These are phyloP conservation scores for Cubamyces lactineus DNA, from an alignment of 768 basidiomycete species.

Conservation along the genomic window DNA sequence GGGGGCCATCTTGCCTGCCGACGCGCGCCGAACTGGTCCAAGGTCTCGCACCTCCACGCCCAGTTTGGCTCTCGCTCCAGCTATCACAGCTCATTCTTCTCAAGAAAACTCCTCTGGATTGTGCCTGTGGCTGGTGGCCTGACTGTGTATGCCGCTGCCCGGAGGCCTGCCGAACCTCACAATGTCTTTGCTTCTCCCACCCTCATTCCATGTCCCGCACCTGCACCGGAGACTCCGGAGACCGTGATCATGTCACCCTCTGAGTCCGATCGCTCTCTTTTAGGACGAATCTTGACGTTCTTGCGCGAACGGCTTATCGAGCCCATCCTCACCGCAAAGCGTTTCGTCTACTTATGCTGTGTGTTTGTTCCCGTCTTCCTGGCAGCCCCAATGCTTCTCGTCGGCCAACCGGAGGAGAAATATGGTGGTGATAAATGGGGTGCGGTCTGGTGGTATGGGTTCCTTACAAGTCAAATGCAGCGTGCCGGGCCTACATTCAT, in stretches of 20 bases:
- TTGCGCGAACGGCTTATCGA: slow-evolving; percentile 73
- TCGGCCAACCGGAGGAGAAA: slow-evolving; percentile 56
- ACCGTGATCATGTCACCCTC: slow-evolving; percentile 66
- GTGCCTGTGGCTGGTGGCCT: slow-evolving; percentile 61
- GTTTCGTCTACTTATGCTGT: slow-evolving; percentile 81
- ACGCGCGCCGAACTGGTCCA: slow-evolving; percentile 34
- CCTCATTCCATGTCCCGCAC: slow-evolving; percentile 47
- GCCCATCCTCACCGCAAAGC: slow-evolving; percentile 77
- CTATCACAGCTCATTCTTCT: slow-evolving; percentile 32
- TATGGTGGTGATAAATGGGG: slow-evolving; percentile 85
- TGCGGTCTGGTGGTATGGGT: slow-evolving; percentile 96
- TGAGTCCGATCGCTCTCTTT: slow-evolving; percentile 54
- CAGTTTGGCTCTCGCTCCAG: slow-evolving; percentile 42
- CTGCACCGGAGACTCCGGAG: slow-evolving; percentile 26
- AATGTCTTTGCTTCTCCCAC: slow-evolving; percentile 54
- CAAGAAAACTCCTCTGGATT: slow-evolving; percentile 50
- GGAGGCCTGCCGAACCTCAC: slow-evolving; percentile 41
- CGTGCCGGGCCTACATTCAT: slow-evolving; percentile 95
- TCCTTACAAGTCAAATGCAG: slow-evolving; percentile 88
- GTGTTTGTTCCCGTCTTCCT: slow-evolving; percentile 90
- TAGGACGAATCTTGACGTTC: slow-evolving; percentile 47
- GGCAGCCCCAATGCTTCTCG: slow-evolving; percentile 80
- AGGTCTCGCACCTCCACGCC: slow-evolving; percentile 25
- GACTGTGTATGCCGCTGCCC: slow-evolving; percentile 50
- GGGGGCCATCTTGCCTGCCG: slow-evolving; percentile 22